Evolutionary conservation across 129 eudicot species (phyloP), one percentile per base, ranked within the genome.

Genomic region (Gnaphalium uliginosum): DNA sequence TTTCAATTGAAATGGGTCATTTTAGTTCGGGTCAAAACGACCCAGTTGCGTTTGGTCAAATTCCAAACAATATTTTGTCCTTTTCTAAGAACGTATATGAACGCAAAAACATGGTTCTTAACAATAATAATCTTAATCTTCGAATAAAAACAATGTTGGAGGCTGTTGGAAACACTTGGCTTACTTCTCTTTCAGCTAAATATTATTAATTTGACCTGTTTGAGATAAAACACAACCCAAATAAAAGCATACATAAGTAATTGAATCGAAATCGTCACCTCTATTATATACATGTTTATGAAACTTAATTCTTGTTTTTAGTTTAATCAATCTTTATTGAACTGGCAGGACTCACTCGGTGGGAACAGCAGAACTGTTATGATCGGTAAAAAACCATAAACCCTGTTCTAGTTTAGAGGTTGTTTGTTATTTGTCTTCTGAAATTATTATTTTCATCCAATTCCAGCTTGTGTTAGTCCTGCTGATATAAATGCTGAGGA

Each of bases 401-500:
- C 15, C 11, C 10, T 18, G 19, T 61, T 73, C 63, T 69, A 30
- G 23, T 83, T 65, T 13, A n/a, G n/a, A 37, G 18, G 4, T 26
- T 70, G 33, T 25, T 41, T 41, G 27, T 17, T 74, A 13, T 69
- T 71, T 46, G 3, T 62, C 25, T 13, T 57, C 24, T 71, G 58
- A 54, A 39, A 51, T 60, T 13, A 19, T 53, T 48, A 32, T 2
- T 15, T 78, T 76, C 64, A 57, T 76, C 58, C 77, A 57, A 66
- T 81, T 82, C 73, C 97, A 94, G 99, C 99, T 21, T 94, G 99
- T 86, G 87, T 91, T 39, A 95, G 99, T 83, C 99, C 99, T 23
- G 99, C 99, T 79, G 99, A 95, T 81, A 95, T 95, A 79, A 95
- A 91, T 80, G 99, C 99, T 21, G 99, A 95, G 83, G 99, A 95